Conservation (phyloP, 2,329 filamentous ascomycete genomes). For the Pyricularia sp. region DNA sequence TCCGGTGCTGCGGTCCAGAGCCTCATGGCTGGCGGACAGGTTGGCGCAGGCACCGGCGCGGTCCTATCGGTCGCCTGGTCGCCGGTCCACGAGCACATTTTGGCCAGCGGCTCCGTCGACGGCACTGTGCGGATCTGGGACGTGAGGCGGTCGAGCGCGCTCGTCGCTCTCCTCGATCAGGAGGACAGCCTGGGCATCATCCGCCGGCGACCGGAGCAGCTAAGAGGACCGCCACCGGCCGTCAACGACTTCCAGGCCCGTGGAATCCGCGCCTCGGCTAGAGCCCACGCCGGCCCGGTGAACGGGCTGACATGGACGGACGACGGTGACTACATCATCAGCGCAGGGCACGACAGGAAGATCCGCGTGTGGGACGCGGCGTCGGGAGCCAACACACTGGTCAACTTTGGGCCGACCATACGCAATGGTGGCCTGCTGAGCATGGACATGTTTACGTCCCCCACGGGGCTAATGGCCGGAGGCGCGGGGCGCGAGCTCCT, state of each 20-base stretch:
- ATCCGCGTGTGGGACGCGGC: conserved; percentile 81
- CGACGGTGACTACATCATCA: conserved; percentile 67
- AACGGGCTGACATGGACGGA: conserved; percentile 82
- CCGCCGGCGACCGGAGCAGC: conserved; percentile 20
- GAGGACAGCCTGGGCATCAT: conserved; percentile 70
- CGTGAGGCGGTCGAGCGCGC: conserved; percentile 66
- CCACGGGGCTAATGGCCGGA: conserved; percentile 39
- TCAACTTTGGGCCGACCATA: conserved; percentile 75
- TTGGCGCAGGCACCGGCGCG: conserved; percentile 37
- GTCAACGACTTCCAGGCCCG: conserved; percentile 14
- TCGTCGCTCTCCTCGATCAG: conserved; percentile 70
- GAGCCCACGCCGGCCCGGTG: conserved; percentile 71
- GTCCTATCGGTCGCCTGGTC: conserved; percentile 72
- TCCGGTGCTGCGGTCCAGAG: conserved; percentile 69
- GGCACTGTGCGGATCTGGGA: conserved; percentile 83
- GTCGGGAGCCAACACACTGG: conserved; percentile 77
- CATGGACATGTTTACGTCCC: conserved; percentile 50
- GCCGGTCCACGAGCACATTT: conserved; percentile 65
- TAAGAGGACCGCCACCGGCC: neutral
- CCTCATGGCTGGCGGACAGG: conserved; percentile 50
- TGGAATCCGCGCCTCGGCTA: conserved; percentile 37
- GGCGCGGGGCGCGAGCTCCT: conserved; percentile 53
- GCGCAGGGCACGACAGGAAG: conserved; percentile 72
- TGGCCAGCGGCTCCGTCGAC: conserved; percentile 79
- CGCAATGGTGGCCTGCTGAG: conserved; percentile 61